These are phyloP conservation scores for Candida gorgasii DNA, from an alignment of 805 yeast species.

Conservation along the genomic window DNA sequence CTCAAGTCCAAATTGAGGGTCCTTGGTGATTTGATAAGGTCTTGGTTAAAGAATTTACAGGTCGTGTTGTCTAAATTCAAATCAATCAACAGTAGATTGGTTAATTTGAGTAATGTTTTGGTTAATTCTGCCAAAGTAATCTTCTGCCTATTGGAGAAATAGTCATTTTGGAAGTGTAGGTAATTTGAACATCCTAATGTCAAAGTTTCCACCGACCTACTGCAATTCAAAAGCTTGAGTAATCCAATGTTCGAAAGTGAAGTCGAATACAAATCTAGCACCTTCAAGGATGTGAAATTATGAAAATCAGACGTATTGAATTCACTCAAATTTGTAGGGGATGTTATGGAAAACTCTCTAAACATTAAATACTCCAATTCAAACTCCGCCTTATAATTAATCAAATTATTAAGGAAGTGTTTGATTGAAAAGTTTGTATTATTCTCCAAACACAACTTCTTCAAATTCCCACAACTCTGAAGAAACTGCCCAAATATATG, in stretches of 20 bases:
- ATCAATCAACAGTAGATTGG: constrained; percentile 30
- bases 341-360: constrained; percentile 27
- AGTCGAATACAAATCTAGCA: constrained; percentile 41
- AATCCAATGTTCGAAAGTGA: constrained; percentile 43
- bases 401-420: constrained; percentile 28
- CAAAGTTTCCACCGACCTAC: constrained; percentile 31
- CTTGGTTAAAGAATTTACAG: constrained; percentile 29
- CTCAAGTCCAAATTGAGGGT: constrained; percentile 34
- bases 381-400: constrained; percentile 30
- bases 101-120: constrained; percentile 20
- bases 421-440: constrained; percentile 29
- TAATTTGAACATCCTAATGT: constrained; percentile 31
- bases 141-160: constrained; percentile 13
- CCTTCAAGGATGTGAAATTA: constrained; percentile 22
- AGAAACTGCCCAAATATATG: constrained; percentile 30
- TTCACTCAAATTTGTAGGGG: constrained; percentile 28
- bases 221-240: constrained; percentile 35
- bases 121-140: constrained; percentile 21
- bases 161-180: constrained; percentile 28
- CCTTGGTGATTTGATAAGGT: constrained; percentile 19
- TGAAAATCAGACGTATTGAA: constrained; percentile 23
- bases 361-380: constrained; percentile 26
- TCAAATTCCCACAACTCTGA: constrained; percentile 12
- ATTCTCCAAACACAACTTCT: constrained; percentile 31
- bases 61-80: constrained; percentile 37